phyloP scores from a whole-genome alignment of 2,329 filamentous ascomycete species.

The Leptographium wingfieldii region DNA sequence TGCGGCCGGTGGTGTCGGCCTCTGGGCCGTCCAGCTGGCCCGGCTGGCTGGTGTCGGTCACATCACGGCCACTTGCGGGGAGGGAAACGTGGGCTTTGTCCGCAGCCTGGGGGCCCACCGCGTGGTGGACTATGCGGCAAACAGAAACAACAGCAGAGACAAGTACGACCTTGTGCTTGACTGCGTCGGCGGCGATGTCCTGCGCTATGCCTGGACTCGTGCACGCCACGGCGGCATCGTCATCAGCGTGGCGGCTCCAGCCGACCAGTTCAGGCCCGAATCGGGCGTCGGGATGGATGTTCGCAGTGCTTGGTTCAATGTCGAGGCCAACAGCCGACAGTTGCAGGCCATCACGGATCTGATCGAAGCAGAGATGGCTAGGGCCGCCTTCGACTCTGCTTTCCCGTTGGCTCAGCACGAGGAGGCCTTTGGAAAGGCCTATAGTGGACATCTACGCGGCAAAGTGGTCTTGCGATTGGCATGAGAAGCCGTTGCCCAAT shows the following conservation, averaged over 20 bases:
- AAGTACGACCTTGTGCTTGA: slow-evolving; percentile 14
- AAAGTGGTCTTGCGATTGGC: slow-evolving; percentile 11
- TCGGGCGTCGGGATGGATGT: slow-evolving; percentile 9
- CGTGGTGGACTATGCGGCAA: slow-evolving; percentile 10
- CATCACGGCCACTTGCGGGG: slow-evolving; percentile 10
- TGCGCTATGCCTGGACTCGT: slow-evolving; percentile 10
- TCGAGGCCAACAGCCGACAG: slow-evolving; percentile 8
- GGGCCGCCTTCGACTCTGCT: slow-evolving; percentile 9
- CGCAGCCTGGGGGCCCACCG: slow-evolving; percentile 11
- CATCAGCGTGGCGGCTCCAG: slow-evolving; percentile 10
- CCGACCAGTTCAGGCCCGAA: slow-evolving; percentile 6
- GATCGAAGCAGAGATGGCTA: slow-evolving; percentile 6
- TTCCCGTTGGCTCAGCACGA: slow-evolving; percentile 11
- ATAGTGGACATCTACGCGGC: slow-evolving; percentile 8
- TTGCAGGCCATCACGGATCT: slow-evolving; percentile 11
- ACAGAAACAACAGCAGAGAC: background rate
- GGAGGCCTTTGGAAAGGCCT: slow-evolving; percentile 7
- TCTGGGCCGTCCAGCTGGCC: slow-evolving; percentile 16
- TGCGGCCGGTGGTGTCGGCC: slow-evolving; percentile 13
- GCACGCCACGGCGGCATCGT: slow-evolving; percentile 10
- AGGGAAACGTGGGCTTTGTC: slow-evolving; percentile 10
- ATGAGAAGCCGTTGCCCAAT: background rate
- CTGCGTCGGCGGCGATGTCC: slow-evolving; percentile 10
- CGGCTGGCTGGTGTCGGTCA: slow-evolving; percentile 12
- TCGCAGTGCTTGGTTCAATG: slow-evolving; percentile 7